Evolutionary conservation across 2,329 filamentous ascomycete genomes (phyloP).

Genomic region (Didymella pomorum): DNA sequence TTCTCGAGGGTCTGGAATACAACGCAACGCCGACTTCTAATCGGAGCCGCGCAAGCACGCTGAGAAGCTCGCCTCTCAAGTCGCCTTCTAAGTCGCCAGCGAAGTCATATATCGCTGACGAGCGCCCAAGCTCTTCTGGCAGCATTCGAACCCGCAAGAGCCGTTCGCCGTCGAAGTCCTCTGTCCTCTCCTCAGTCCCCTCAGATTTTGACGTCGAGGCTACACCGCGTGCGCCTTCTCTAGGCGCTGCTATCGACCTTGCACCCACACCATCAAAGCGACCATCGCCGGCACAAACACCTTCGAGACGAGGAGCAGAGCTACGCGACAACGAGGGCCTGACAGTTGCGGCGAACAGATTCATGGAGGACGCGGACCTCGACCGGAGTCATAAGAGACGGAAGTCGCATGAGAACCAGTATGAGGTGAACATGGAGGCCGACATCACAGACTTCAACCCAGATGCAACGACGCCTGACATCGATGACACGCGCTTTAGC

Average conservation of each 20-base stretch:
- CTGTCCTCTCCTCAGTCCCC: constrained; percentile 33
- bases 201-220: constrained; percentile 26
- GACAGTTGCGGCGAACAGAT: constrained; percentile 46
- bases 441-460: constrained; percentile 46
- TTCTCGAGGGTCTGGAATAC: constrained; percentile 12
- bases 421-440: constrained; percentile 33
- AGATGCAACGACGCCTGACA: constrained; percentile 47
- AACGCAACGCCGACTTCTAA: constrained; percentile 14
- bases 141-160: constrained; percentile 38
- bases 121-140: constrained; percentile 38
- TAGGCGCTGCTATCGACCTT: constrained; percentile 25
- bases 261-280: constrained; percentile 31
- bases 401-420: constrained; percentile 31
- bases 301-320: constrained; percentile 17
- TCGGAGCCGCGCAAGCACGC: constrained; percentile 12
- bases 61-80: constrained; percentile 13
- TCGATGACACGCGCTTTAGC: constrained; percentile 80
- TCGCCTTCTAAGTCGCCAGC: constrained; percentile 35
- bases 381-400: constrained; percentile 34
- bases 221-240: constrained; percentile 23
- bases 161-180: constrained; percentile 41
- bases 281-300: constrained; percentile 29
- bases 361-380: constrained; percentile 43
- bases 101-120: constrained; percentile 25
- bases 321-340: constrained; percentile 52